phyloP scores from a whole-genome alignment of 768 basidiomycete genomes.

The Pulveroboletus sp. region DNA sequence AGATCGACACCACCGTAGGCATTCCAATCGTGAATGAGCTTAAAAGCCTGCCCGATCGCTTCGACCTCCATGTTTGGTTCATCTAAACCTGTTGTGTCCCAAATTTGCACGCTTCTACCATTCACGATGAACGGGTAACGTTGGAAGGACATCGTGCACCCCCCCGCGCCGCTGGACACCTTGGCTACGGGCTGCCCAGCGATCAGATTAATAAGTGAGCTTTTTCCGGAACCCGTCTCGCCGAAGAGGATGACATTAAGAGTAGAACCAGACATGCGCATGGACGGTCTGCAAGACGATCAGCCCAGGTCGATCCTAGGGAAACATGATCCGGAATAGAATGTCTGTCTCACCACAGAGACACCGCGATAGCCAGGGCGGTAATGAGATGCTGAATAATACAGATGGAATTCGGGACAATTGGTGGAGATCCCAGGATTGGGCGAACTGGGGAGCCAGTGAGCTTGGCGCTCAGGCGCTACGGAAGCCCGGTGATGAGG shows the following conservation, averaged over 20 bases:
- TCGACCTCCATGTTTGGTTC: not conserved
- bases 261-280: not conserved
- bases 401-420: not conserved
- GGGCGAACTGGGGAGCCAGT: no score
- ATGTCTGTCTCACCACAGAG: not conserved
- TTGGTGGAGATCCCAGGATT: not conserved
- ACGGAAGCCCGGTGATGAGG: no score
- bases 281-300: not conserved
- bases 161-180: not conserved
- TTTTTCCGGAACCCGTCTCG: not conserved
- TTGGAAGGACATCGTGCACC: not conserved
- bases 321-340: not conserved
- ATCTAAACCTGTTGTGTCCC: not conserved
- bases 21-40: not conserved
- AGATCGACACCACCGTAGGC: not conserved
- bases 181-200: not conserved
- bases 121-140: not conserved
- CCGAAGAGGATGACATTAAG: constrained; percentile 1
- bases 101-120: not conserved
- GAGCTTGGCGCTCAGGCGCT: no score
- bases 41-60: not conserved
- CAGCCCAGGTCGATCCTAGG: not conserved
- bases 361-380: not conserved
- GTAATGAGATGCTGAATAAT: not conserved
- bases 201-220: not conserved